Evolutionary conservation across 2,329 filamentous ascomycete species (phyloP), one percentile per base, ranked within the genome.

Genomic region (Claviceps quebecensis): DNA sequence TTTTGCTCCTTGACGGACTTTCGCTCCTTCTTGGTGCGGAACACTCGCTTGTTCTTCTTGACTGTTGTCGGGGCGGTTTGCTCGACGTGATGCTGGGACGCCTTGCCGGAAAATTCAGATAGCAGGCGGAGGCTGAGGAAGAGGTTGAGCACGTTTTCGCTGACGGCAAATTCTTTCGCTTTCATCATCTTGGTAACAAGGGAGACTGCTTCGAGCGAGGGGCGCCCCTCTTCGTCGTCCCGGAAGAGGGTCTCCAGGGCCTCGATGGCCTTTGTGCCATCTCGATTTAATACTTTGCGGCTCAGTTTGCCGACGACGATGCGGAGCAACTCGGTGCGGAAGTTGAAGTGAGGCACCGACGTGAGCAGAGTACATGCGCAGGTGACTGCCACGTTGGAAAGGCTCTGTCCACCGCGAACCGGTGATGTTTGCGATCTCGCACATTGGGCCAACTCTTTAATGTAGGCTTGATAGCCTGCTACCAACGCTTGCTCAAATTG

Each of bases 101-200:
- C 90, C 63, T 91, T 95, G 59, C 83, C 81, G 0, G 83, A 80
- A 60, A 96, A 94, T 63, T 97, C 91, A 36, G 86, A 86, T 9
- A 98, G 77, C 0, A 98, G 73, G 7, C 93, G 85, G 4, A 98
- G 75, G 62, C 91, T 86, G 43, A 98, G 77, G 66, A 98, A 96
- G 1, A 89, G 84, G 65, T 97, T 95, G 51, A 97, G 69, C 0
- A 94, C 85, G 59, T 77, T 84, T 67, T 96, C 90, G 59, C 96
- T 80, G 29, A 96, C 77, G 46, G 81, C 72, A 66, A 87, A 98
- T 53, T 91, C 81, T 58, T 83, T 84, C 1, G 83, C 83, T 69
- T 87, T 95, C 83, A 98, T 91, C 90, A 96, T 95, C 71, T 93
- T 95, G 23, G 87, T 81, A 43, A 98, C 72, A 51, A 95, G 74